Percentiles rank a stretch among this genome's conserved stretches.
These are phyloP conservation scores for Aspergillus steynii DNA, from an alignment of 495 filamentous ascomycete genomes.

Conservation along the genomic window DNA sequence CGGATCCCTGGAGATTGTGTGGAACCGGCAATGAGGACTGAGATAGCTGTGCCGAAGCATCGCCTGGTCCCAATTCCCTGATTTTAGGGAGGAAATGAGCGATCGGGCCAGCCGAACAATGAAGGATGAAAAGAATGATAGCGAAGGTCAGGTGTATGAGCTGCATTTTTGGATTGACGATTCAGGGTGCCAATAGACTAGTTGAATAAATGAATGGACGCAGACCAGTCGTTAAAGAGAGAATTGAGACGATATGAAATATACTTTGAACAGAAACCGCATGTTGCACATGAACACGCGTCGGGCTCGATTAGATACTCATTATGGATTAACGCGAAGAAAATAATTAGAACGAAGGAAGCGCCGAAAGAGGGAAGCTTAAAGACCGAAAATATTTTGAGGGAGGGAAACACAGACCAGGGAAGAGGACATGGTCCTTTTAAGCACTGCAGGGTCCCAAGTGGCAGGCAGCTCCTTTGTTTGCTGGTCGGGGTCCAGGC, in stretches of 20 bases:
- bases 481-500: not conserved
- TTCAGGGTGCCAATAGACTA: not conserved
- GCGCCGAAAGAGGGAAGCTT: not conserved
- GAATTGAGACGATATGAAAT: not conserved
- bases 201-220: not conserved
- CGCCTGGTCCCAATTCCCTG: not conserved
- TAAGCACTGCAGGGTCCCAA: not conserved
- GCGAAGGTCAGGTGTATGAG: conserved; percentile 17
- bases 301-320: not conserved
- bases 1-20: not conserved
- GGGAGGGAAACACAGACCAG: not conserved
- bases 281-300: not conserved
- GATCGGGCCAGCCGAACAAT: conserved; percentile 43
- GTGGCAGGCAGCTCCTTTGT: conserved; percentile 3
- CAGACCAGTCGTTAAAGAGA: not conserved
- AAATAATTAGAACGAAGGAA: not conserved
- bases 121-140: conserved; percentile 19
- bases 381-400: not conserved
- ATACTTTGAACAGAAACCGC: not conserved
- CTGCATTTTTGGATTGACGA: conserved; percentile 23
- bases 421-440: not conserved
- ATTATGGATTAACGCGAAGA: not conserved
- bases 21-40: not conserved
- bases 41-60: not conserved
- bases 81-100: conserved; percentile 13